Conservation (phyloP, 768 basidiomycete species). For the Lentinula aciculospora region DNA sequence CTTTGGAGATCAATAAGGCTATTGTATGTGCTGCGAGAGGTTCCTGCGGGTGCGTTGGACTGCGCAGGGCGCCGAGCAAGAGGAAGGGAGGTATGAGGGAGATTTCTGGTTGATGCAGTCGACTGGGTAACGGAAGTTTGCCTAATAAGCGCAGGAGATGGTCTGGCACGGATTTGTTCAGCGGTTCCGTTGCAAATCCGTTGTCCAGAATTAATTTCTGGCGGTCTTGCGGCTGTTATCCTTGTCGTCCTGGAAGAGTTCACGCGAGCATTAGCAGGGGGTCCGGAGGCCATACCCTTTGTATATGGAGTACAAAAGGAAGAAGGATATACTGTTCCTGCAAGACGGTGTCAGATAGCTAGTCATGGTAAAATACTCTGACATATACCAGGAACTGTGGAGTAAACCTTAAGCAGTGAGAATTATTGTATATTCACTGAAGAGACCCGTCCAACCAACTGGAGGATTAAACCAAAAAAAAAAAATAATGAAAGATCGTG, state of each 20-base stretch:
- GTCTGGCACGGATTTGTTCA: neutral
- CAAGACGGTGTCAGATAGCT: neutral
- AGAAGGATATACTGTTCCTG: neutral
- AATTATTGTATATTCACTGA: neutral
- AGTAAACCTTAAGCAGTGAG: neutral
- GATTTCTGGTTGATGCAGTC: neutral
- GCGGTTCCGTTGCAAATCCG: neutral
- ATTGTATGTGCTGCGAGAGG: neutral
- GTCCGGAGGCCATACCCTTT: conserved; percentile 1
- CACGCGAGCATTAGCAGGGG: neutral
- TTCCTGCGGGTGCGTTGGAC: neutral
- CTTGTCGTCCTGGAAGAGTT: neutral
- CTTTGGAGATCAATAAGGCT: neutral
- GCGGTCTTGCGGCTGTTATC: neutral
- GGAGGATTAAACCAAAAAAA: neutral
- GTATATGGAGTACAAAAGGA: too few species aligned
- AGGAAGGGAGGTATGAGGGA: neutral
- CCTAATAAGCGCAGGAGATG: neutral
- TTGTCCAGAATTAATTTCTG: neutral
- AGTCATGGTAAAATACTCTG: neutral
- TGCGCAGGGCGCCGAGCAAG: neutral
- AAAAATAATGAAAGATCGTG: neutral
- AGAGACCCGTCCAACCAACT: neutral
- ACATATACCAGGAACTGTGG: neutral
- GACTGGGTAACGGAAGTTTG: neutral